Evolutionary conservation across 805 yeast genomes (phyloP), one percentile per base, ranked within the genome.

Genomic region (Kluyveromyces lactis): DNA sequence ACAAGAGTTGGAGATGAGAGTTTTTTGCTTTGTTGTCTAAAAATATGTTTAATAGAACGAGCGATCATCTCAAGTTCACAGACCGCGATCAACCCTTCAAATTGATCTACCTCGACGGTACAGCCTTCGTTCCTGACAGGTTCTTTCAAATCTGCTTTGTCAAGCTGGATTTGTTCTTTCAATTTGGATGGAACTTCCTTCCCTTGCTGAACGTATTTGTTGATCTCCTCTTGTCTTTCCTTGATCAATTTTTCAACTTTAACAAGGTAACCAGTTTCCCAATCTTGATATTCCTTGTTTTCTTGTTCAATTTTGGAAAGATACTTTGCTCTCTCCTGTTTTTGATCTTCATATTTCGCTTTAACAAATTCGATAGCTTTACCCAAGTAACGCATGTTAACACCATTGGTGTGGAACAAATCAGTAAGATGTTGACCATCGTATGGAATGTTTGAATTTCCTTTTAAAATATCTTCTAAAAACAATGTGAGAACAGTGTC

Each of bases 311-410:
- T 52, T 36, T 46, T 52, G 15, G 53, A 47, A 42, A 57, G 39
- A 27, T 47, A 54, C 5, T 44, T 41, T n/a, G 45, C 50, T 17
- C 53, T 55, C 7, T 49, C 41, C 2, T 27, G 29, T 10, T 41
- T 40, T 48, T 61, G 61, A 10, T 46, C 42, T 9, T 47, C 42
- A 21, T 56, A 42, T 18, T 48, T 40, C 33, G 36, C 51, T 39
- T 66, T 56, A 9, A 62, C 64, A 26, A 62, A 48, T 29, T 58
- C 55, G 40, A 61, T 53, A 33, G 53, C 41, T 42, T 63, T 54
- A 43, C 96, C 96, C 52, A 90, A 69, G 56, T 90, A 90, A 66
- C 97, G 81, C 63, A 89, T 57, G 60, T 86, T 89, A 58, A 90
- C 79, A 69, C 98, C 98, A 40, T 69, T 67, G 46, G 73, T 74